Evolutionary conservation across 129 eudicot genomes (phyloP), one percentile per base, ranked within the genome.

Genomic region (Centrapalus pauciflorus): DNA sequence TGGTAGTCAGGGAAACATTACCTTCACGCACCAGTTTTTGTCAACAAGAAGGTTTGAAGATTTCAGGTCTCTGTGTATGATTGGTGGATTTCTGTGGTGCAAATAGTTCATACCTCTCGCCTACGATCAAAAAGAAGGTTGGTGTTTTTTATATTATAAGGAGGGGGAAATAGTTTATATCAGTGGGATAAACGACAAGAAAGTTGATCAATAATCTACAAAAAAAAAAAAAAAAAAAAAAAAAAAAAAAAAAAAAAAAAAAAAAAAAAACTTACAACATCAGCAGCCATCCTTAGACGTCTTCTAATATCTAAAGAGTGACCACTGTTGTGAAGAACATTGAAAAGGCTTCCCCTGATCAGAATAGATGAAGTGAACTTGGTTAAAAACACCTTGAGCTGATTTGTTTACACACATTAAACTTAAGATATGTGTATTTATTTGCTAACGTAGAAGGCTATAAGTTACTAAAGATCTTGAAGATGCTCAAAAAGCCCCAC

Each of bases 61-160:
- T 79, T 91, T 91, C 38, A 91, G 74, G 74, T 91, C 98, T 76
- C 98, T 81, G 72, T 91, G 98, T 55, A 91, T 81, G 1, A 92
- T 85, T 7, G 96, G 98, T 1, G 98, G 98, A 63, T 83, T 88
- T 76, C 98, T 72, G 33, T 80, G 95, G 79, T 91, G 98, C 74
- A 91, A 78, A 80, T 88, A 91, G 80, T 91, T 91, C 98, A 91
- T 91, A 16, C 98, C 98, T 79, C 91, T 88, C 33, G 96, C 96
- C 98, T 91, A 79, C 37, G 65, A 50, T 59, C 34, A 63, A 32
- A 24, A 56, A 57, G 7, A 71, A 28, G 38, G 11, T 5, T 10
- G 9, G 28, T 27, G 0, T 19, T 65, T 27, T 48, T 9, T 17
- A 46, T 28, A 9, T 46, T 27, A 40, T 25, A 43, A 54, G 6